Evolutionary conservation across 1,284 basidiomycete species (phyloP), one percentile per base, ranked within the genome.

Genomic region (Puccinia brachypodii): DNA sequence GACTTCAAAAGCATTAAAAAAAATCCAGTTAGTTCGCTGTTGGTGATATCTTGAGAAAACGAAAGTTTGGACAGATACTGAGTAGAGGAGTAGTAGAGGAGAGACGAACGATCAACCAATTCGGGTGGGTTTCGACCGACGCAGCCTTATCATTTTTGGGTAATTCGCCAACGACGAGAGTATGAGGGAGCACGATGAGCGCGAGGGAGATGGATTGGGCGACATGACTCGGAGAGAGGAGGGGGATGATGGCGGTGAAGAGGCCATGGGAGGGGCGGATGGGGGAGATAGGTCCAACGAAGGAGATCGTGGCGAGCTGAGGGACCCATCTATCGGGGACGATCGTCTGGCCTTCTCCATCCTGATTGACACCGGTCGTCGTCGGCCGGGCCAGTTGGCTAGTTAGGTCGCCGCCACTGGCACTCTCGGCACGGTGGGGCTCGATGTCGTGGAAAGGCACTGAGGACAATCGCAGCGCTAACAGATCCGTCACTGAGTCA

Each of bases 91-190:
- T 44, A 8, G 66, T 4, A 8, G 31, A 16, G 14, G 25, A 8
- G 47, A 28, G 47, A 62, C 58, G 9, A 62, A 75, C 73, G 56
- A 75, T 75, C 11, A 75, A 44, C 73, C 73, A 75, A 1, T 75
- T 72, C 8, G 36, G 25, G 44, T 0, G 8, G 31, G 38, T 40
- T 9, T 14, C 28, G 9, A 11, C 58, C 13, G 58, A 11, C 13
- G 19, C 58, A 11, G 28, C 58, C 11, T 11, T 11, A 36, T 13
- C 22, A 38, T 31, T 22, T 3, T 53, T 14, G 22, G 73, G 53
- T 2, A 75, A 36, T 7, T 40, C 14, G 11, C 73, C 73, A 28
- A 56, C 36, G 50, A 75, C 53, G 56, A 75, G 47, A 4, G 73
- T 28, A 28, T 38, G 0, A 31, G 73, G 73, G n/a, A 75, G 33